Evolutionary conservation across 768 basidiomycete genomes (phyloP), one percentile per base, ranked within the genome.

Genomic region (Lactarius deliciosus): DNA sequence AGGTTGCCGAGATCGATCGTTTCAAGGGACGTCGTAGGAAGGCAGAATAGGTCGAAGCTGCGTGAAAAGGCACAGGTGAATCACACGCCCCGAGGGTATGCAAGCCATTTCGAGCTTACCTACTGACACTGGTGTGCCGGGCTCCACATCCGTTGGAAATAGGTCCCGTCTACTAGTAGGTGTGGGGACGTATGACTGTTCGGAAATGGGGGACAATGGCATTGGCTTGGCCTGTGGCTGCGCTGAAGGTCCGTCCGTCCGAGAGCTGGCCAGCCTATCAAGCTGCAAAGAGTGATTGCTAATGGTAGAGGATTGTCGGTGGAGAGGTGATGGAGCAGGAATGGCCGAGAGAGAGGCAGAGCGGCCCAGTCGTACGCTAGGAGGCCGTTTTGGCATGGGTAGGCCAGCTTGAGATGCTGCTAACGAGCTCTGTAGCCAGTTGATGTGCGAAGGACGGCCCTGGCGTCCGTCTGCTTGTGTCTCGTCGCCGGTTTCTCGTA

Each of bases 1-100:
- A 90, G 1, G 82, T 83, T 65, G 88, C 81, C 30, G 87, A 88
- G 53, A 83, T 78, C 6, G 89, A 86, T 40, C 89, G 80, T 72
- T 89, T 90, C 64, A 90, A 75, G 15, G 84, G 85, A 2, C 89
- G 83, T 7, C 83, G 80, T 55, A 91, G 78, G 72, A 91, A 90
- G 0, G 85, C 77, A 9, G 81, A 80, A 69, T 83, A 81, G 36
- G 74, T 61, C 30, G 72, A 70, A 20, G 54, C 65, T 63, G 64
- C 60, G 45, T 54, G 43, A 61, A 65, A 43, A 32, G 11, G 15
- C 20, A 41, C 22, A 15, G 1, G 63, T 43, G 54, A 60, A 63
- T 63, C 50, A 54, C 57, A 57, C 57, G 50, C 43, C 47, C n/a
- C 32, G 30, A 60, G 22, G 43, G 30, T 15, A 34, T 28, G 47